phyloP scores from a whole-genome alignment of 495 filamentous ascomycete genomes.

The Xylaria nigripes region DNA sequence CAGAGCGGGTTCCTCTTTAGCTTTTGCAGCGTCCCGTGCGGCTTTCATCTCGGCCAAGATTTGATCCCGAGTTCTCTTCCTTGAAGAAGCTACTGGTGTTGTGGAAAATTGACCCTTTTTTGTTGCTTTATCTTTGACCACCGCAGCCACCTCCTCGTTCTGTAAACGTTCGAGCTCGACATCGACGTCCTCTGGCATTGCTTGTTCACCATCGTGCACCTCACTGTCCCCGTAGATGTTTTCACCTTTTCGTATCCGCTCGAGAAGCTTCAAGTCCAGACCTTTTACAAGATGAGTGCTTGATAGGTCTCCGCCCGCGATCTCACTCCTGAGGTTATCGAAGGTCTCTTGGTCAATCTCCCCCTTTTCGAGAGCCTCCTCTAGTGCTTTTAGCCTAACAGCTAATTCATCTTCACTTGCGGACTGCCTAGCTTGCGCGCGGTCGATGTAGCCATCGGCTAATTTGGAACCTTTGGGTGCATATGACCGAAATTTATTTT shows the following conservation, averaged over 20 bases:
- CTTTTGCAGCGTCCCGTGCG: slow-evolving; percentile 50
- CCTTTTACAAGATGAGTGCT: slow-evolving; percentile 88
- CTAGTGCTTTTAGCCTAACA: slow-evolving; percentile 62
- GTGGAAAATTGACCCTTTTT: slow-evolving; percentile 70
- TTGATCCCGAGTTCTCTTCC: slow-evolving; percentile 70
- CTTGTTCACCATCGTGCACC: slow-evolving; percentile 11
- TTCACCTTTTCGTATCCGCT: slow-evolving; percentile 64
- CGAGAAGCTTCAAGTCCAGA: slow-evolving; percentile 73
- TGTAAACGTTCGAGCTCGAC: slow-evolving; percentile 71
- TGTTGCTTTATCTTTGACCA: slow-evolving; percentile 48
- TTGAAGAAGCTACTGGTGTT: slow-evolving; percentile 48
- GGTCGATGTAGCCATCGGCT: slow-evolving; percentile 74
- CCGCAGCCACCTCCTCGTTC: slow-evolving; percentile 50
- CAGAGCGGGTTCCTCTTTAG: slow-evolving; percentile 49
- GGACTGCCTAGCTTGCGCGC: slow-evolving; percentile 50
- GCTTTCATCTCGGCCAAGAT: slow-evolving; percentile 77
- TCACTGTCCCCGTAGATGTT: slow-evolving; percentile 47
- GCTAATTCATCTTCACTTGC: slow-evolving; percentile 57
- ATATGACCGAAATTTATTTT: slow-evolving; percentile 69
- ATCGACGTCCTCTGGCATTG: slow-evolving; percentile 48
- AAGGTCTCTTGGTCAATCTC: slow-evolving; percentile 72
- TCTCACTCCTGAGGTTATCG: slow-evolving; percentile 60
- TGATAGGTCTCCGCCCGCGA: slow-evolving; percentile 71
- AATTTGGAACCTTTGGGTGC: slow-evolving; percentile 80
- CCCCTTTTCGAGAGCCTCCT: slow-evolving; percentile 72